These are phyloP conservation scores for Amanita subjunquillea DNA, from an alignment of 768 basidiomycete genomes.

Conservation along the genomic window DNA sequence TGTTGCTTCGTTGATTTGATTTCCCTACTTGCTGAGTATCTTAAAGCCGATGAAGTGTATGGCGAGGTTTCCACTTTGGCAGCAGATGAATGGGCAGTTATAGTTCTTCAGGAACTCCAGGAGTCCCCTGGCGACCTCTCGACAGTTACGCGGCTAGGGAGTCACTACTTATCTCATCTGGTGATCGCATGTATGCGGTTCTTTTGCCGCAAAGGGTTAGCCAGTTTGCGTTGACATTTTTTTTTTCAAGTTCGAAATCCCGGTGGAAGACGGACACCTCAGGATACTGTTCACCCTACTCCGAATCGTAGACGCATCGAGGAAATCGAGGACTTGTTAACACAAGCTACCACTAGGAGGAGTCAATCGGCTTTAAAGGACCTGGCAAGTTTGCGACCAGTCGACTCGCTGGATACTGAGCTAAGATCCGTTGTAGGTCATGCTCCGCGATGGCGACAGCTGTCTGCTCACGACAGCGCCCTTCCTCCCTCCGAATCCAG, in stretches of 20 bases:
- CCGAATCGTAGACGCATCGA: constrained; percentile 6
- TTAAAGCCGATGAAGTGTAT: constrained; percentile 1
- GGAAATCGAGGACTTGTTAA: constrained; percentile 6
- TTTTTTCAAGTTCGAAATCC: no score
- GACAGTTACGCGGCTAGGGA: neutral
- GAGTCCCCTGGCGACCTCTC: constrained; percentile 1
- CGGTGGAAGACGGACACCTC: neutral
- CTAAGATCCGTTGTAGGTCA: neutral
- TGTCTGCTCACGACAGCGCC: no score
- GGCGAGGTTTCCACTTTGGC: neutral
- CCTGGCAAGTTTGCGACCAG: constrained; percentile 5
- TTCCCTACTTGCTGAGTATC: neutral
- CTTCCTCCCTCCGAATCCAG: no score
- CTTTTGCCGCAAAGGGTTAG: no score
- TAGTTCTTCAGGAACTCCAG: neutral
- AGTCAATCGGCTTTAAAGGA: constrained; percentile 10
- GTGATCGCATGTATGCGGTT: neutral
- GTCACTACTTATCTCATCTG: constrained; percentile 4
- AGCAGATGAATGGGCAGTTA: no score
- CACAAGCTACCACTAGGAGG: constrained; percentile 5
- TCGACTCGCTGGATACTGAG: neutral
- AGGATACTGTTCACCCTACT: constrained; percentile 7
- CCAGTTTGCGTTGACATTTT: no score
- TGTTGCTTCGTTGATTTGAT: constrained; percentile 5
- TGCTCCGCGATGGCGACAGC: no score